Conservation (phyloP, 768 basidiomycete genomes). For the Lactarius hengduanensis region DNA sequence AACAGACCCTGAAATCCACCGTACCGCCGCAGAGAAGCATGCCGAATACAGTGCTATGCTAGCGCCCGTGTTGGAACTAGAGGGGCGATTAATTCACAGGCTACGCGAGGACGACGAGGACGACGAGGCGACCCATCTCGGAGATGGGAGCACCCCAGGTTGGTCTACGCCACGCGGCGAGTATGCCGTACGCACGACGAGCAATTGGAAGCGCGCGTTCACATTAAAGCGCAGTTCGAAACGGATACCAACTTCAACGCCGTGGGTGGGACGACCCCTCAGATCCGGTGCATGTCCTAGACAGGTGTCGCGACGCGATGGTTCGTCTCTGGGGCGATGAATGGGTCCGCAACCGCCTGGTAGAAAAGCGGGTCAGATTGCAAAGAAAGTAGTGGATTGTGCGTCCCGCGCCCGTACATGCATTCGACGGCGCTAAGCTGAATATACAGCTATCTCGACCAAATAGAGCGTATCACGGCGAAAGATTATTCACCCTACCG, state of each 20-base stretch:
- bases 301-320: slow-evolving; percentile 65
- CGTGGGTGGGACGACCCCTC: slow-evolving; percentile 84
- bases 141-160: slow-evolving; percentile 35
- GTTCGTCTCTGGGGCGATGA: slow-evolving; percentile 72
- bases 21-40: slow-evolving; percentile 36
- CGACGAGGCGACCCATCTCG: slow-evolving; percentile 59
- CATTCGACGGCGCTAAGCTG: slow-evolving; percentile 20
- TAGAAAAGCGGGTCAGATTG: slow-evolving; percentile 63
- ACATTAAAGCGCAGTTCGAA: slow-evolving; percentile 42
- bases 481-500: slow-evolving; percentile 80
- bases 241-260: slow-evolving; percentile 65
- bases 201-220: slow-evolving; percentile 69
- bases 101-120: slow-evolving; percentile 73
- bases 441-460: slow-evolving; percentile 65
- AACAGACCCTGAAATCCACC: slow-evolving; percentile 43
- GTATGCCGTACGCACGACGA: slow-evolving; percentile 58
- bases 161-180: slow-evolving; percentile 44
- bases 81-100: slow-evolving; percentile 63
- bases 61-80: slow-evolving; percentile 67
- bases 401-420: slow-evolving; percentile 36
- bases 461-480: slow-evolving; percentile 76
- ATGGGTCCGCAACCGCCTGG: slow-evolving; percentile 60
- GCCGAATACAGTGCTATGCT: slow-evolving; percentile 60
- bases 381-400: slow-evolving; percentile 90
- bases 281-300: slow-evolving; percentile 72